Evolutionary conservation across 306 rosid genomes (phyloP), one percentile per base, ranked within the genome.

Genomic region (Argentina anserina): DNA sequence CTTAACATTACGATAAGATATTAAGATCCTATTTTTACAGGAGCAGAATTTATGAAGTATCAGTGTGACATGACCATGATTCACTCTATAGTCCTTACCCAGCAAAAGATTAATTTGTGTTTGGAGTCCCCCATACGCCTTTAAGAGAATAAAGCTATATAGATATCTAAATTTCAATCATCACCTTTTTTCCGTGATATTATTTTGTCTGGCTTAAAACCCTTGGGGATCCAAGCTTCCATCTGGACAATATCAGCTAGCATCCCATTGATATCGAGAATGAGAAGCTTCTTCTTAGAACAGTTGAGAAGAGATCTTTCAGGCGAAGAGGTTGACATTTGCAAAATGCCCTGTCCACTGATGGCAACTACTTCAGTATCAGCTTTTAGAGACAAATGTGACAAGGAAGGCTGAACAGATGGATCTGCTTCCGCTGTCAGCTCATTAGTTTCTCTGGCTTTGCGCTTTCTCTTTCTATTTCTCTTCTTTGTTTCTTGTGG

Each of bases 241-340:
- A 23, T 21, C n/a, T 10, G 56, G 72, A 88, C 89, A 79, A 90
- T 76, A 73, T 94, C 97, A 79, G 88, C 95, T 78, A 94, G 99
- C 63, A 94, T 72, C 15, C 97, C 99, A 83, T 94, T 94, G 74
- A 94, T 75, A 79, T 94, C 99, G 41, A 94, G 97, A 73, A 94
- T 84, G 67, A 94, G 92, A 89, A 94, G 99, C 86, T 94, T 89
- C 58, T 87, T 91, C 80, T 56, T 79, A 69, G 83, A 40, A 76
- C 47, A 39, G 73, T 52, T 63, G 79, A 78, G 74, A 63, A 77
- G 63, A 56, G 75, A 61, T 83, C 82, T 76, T 42, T 50, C 84
- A 43, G 65, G 76, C 29, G 84, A 69, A 69, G 43, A 34, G 67
- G 55, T 41, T 58, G 85, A 78, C 45, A 75, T 59, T 70, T 53